Evolutionary conservation across 2,329 filamentous ascomycete genomes (phyloP).

Genomic region (Westerdykella aurantiaca): DNA sequence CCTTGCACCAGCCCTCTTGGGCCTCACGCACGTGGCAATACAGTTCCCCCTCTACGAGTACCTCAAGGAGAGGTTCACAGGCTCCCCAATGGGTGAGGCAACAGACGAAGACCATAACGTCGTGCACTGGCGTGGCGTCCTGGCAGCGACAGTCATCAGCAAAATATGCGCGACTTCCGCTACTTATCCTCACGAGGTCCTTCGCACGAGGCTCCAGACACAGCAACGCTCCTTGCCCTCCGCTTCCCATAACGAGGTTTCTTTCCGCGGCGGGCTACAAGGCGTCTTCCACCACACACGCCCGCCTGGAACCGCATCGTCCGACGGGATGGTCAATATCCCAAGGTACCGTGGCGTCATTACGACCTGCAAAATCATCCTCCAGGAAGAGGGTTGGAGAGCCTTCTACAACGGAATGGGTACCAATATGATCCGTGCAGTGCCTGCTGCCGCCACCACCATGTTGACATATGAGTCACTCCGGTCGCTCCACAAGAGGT

Average conservation of each 20-base stretch:
- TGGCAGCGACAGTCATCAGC: constrained; percentile 83
- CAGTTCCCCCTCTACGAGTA: constrained; percentile 96
- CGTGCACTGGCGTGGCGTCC: constrained; percentile 74
- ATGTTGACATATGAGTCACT: constrained; percentile 94
- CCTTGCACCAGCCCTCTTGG: constrained; percentile 82
- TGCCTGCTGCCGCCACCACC: constrained; percentile 92
- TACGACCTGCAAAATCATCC: constrained; percentile 75
- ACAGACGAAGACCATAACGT: constrained; percentile 48
- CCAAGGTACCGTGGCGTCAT: constrained; percentile 69
- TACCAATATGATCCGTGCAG: constrained; percentile 92
- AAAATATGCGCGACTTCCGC: constrained; percentile 92
- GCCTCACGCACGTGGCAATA: constrained; percentile 90
- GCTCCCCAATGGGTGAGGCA: constrained; percentile 75
- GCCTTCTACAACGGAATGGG: constrained; percentile 97
- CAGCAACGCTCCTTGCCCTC: constrained; percentile 65
- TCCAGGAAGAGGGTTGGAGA: constrained; percentile 87
- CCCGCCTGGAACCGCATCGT: constrained; percentile 44
- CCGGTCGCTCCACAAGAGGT: constrained; percentile 45
- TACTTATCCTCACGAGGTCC: constrained; percentile 95
- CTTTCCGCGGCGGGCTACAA: constrained; percentile 38
- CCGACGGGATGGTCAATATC: constrained; percentile 52
- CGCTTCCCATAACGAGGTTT: constrained; percentile 45
- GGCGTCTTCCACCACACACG: constrained; percentile 40
- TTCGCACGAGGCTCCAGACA: constrained; percentile 88
- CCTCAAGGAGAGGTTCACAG: constrained; percentile 85